Evolutionary conservation across 805 yeast genomes (phyloP).

Genomic region (Saturnispora galanensis): DNA sequence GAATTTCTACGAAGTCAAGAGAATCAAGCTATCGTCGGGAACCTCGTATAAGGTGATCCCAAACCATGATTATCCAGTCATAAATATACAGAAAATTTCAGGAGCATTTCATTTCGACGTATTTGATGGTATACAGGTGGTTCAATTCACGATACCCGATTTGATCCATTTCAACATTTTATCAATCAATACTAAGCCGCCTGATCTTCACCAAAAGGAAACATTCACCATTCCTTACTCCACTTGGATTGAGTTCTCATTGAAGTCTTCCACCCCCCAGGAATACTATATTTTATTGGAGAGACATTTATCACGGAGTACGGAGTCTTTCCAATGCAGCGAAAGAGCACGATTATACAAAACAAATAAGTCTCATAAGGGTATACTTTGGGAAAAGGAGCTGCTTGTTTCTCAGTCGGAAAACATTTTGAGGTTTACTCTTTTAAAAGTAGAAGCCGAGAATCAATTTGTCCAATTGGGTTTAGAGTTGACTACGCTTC

Average conservation of each 20-base stretch:
- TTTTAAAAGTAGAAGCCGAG: not conserved
- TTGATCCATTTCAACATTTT: conserved; percentile 5
- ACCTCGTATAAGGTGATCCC: not conserved
- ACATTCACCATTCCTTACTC: not conserved
- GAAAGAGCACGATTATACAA: not conserved
- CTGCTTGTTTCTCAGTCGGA: not conserved
- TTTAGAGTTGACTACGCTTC: not conserved
- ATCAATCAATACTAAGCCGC: not conserved
- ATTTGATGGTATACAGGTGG: conserved; percentile 2
- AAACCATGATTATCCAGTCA: conserved; percentile 7
- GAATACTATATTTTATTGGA: not conserved
- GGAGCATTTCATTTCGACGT: not conserved
- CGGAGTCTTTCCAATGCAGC: not conserved
- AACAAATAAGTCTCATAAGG: not conserved
- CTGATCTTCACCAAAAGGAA: not conserved
- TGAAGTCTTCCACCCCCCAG: not conserved
- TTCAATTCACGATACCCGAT: not conserved
- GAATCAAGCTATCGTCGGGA: not conserved
- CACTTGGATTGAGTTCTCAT: not conserved
- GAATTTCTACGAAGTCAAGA: not conserved
- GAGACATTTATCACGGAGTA: conserved; percentile 1
- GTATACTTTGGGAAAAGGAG: not conserved
- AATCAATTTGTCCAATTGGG: not conserved
- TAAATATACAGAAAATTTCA: not conserved
- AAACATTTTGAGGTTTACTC: conserved; percentile 3